Evolutionary conservation across 2,329 filamentous ascomycete species (phyloP).

Genomic region (Cryphonectria parasitica): DNA sequence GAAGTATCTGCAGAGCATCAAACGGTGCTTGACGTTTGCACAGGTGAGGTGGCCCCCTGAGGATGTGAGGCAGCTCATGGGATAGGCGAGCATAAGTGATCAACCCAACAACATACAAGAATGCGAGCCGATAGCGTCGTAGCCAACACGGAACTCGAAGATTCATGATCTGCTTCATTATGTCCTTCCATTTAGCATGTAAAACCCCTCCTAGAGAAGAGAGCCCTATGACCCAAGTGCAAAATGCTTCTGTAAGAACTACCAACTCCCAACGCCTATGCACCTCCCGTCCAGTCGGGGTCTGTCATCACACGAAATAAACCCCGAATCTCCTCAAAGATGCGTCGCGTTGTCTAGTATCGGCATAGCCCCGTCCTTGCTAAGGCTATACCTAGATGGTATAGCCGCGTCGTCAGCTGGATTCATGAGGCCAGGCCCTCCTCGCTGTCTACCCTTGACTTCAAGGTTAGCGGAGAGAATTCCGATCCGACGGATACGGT

Average conservation of each 20-base stretch:
- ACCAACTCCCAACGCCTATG: conserved; percentile 29
- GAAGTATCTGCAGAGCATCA: conserved; percentile 97
- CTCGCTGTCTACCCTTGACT: conserved; percentile 48
- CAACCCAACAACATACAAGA: background rate
- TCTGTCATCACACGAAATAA: conserved; percentile 15
- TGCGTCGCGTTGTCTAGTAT: conserved; percentile 11
- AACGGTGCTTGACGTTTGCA: conserved; percentile 92
- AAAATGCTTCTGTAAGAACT: conserved; percentile 14
- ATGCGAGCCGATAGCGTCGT: background rate
- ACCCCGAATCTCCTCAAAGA: background rate
- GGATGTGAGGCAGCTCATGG: conserved; percentile 94
- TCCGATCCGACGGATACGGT: conserved; percentile 78
- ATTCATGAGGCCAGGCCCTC: conserved; percentile 2
- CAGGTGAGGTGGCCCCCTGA: conserved; percentile 96
- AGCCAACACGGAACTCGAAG: background rate
- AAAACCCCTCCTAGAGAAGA: background rate
- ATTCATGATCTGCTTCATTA: background rate
- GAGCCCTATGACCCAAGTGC: background rate
- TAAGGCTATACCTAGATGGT: conserved; percentile 11
- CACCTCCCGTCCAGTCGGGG: background rate
- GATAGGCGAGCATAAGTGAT: conserved; percentile 51
- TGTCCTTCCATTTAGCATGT: background rate
- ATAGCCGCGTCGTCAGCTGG: background rate
- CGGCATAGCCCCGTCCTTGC: conserved; percentile 4
- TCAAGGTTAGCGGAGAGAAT: conserved; percentile 77